These are phyloP conservation scores for Ogataea populi-albae DNA, from an alignment of 805 yeast species.

Conservation along the genomic window DNA sequence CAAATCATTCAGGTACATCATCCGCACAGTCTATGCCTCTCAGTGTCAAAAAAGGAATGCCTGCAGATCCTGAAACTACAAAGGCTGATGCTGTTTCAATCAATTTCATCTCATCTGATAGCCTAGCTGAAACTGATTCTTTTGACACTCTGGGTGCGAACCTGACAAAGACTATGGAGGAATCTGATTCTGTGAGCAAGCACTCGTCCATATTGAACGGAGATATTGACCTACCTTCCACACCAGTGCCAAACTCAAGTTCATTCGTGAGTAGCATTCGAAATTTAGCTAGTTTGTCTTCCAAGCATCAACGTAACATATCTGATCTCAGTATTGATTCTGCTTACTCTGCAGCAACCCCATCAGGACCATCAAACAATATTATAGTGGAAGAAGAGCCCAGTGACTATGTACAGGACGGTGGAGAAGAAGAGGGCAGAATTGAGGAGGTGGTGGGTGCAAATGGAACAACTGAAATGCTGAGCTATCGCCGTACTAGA, in stretches of 20 bases:
- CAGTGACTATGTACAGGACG: conserved; percentile 5
- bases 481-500: conserved; percentile 29
- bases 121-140: conserved; percentile 8
- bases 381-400: conserved; percentile 9
- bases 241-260: conserved; percentile 12
- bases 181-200: conserved; percentile 1
- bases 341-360: conserved; percentile 12
- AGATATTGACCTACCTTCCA: conserved; percentile 19
- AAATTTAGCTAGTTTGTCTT: conserved; percentile 18
- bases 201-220: conserved; percentile 12
- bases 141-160: conserved; percentile 11
- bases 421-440: conserved; percentile 12
- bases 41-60: conserved; percentile 35
- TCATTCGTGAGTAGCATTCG: conserved; percentile 24
- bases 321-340: conserved; percentile 22
- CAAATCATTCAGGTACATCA: conserved; percentile 16
- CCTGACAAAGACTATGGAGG: conserved; percentile 13
- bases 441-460: conserved; percentile 17
- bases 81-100: conserved; percentile 46
- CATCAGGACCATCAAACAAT: conserved; percentile 7
- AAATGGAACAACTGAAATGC: conserved; percentile 30
- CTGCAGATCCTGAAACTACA: conserved; percentile 53
- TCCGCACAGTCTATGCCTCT: conserved; percentile 24
- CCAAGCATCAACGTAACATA: conserved; percentile 18
- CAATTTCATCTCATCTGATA: conserved; percentile 14